A percentile compares a stretch with the other conserved stretches of the same genome.
Evolutionary conservation across 2,329 filamentous ascomycete species (phyloP).

Genomic region (Alternaria triticimaculans): DNA sequence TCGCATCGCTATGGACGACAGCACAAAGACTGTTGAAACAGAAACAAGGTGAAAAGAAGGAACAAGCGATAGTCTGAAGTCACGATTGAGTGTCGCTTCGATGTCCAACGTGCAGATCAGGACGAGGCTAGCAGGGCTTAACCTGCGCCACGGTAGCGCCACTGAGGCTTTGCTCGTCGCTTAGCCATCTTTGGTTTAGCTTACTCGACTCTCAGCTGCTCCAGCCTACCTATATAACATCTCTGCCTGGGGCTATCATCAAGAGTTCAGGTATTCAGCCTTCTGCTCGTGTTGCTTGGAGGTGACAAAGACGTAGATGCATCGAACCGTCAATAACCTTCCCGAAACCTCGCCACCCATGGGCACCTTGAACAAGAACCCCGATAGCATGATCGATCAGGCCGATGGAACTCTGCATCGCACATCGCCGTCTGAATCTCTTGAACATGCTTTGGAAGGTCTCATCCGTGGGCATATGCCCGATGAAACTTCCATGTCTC

Average conservation of each 20-base stretch:
- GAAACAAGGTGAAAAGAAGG: background rate
- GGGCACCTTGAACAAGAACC: background rate
- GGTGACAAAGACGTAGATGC: background rate
- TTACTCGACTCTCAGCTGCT: background rate
- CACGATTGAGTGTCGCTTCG: background rate
- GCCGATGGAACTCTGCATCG: background rate
- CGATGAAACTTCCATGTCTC: background rate
- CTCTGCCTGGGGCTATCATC: background rate
- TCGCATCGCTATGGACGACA: background rate
- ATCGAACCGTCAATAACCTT: too few species aligned
- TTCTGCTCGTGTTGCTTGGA: background rate
- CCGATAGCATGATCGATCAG: background rate
- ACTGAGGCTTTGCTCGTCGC: background rate
- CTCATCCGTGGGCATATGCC: background rate
- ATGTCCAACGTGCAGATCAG: background rate
- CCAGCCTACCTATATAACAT: background rate
- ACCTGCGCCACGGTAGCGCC: background rate
- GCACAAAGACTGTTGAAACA: background rate
- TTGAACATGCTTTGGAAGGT: background rate
- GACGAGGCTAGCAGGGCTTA: slow-evolving; percentile 1
- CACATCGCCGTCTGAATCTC: background rate
- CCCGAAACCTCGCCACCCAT: too few species aligned
- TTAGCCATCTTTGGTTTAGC: background rate
- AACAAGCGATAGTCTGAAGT: background rate
- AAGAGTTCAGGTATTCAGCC: background rate